Evolutionary conservation across 805 yeast genomes (phyloP).

Genomic region (Spathaspora passalidarum): DNA sequence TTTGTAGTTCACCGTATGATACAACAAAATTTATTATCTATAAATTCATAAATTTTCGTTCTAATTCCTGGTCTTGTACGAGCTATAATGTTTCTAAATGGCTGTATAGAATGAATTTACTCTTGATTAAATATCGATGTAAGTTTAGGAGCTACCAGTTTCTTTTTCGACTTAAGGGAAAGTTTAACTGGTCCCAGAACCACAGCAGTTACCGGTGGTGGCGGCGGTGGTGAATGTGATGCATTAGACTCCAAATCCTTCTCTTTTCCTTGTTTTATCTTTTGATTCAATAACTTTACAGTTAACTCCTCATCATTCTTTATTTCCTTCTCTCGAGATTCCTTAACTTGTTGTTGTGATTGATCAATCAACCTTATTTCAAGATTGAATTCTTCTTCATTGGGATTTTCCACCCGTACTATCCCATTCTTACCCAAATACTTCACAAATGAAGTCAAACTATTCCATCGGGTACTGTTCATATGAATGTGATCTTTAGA

Average conservation of each 20-base stretch:
- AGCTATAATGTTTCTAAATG: too few relatives aligned
- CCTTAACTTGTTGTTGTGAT: conserved; percentile 5
- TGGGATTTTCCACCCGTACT: conserved; percentile 44
- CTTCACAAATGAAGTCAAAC: conserved; percentile 65
- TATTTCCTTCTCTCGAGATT: conserved; percentile 31
- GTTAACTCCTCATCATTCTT: conserved; percentile 47
- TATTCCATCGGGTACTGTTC: conserved; percentile 82
- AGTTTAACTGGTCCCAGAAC: conserved; percentile 25
- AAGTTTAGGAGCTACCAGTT: conserved; percentile 1
- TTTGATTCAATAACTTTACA: conserved; percentile 44
- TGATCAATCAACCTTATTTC: conserved; percentile 29
- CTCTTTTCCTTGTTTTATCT: conserved; percentile 45
- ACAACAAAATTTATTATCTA: too few relatives aligned
- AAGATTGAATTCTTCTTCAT: conserved; percentile 35
- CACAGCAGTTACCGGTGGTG: conserved; percentile 1
- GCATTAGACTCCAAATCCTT: neutral
- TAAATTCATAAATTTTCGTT: too few relatives aligned
- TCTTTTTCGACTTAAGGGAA: conserved; percentile 11
- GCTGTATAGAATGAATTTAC: too few relatives aligned
- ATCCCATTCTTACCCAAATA: conserved; percentile 55
- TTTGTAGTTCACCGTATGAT: too few relatives aligned
- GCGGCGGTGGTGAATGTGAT: neutral
- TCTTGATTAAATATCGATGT: conserved; percentile 11
- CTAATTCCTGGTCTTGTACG: too few relatives aligned
- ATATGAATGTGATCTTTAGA: conserved; percentile 85